Evolutionary conservation across 495 filamentous ascomycete species (phyloP), one percentile per base, ranked within the genome.

Genomic region (Ramalina intermedia): DNA sequence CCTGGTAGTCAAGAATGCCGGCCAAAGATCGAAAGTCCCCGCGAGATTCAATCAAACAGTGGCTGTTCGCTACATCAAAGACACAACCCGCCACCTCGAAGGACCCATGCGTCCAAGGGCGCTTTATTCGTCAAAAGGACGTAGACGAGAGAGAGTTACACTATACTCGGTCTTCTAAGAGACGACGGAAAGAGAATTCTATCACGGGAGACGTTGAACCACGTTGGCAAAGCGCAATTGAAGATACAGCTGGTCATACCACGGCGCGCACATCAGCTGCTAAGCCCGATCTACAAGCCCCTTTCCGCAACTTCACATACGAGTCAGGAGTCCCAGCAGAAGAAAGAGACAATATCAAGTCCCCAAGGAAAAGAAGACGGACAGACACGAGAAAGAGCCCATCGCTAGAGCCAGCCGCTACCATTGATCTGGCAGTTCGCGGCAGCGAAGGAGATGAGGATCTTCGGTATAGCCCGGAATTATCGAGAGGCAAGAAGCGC

Each of bases 341-440:
- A 8, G 42, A 55, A 20, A 44, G 27, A 48, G 36, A 48, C 1
- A 21, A 33, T 2, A 24, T 37, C 33, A 4, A 18, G 11, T 24
- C 24, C 8, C 42, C 46, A 23, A 41, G 44, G 20, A 63, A 58
- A 38, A 49, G 48, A 48, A 53, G 47, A 35, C 44, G 49, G 21
- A 48, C 43, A 16, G 48, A 47, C 9, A 56, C 56, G 9, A 61
- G 56, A 9, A 55, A 57, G 27, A 60, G 53, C 41, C 62, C 61
- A 23, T 50, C 58, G 18, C 46, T 65, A 18, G 53, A 59, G 41
- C 48, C 46, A 26, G 56, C 56, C 6, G 35, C 33, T 23, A 27
- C 24, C 36, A 17, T 43, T 43, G 48, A 43, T 9, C 11, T 23
- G n/a, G 20, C 23, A 47, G 48, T 14, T n/a, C n/a, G 27, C 18